phyloP scores from a whole-genome alignment of 2,329 filamentous ascomycete genomes.

The Phaeoacremonium minimum region DNA sequence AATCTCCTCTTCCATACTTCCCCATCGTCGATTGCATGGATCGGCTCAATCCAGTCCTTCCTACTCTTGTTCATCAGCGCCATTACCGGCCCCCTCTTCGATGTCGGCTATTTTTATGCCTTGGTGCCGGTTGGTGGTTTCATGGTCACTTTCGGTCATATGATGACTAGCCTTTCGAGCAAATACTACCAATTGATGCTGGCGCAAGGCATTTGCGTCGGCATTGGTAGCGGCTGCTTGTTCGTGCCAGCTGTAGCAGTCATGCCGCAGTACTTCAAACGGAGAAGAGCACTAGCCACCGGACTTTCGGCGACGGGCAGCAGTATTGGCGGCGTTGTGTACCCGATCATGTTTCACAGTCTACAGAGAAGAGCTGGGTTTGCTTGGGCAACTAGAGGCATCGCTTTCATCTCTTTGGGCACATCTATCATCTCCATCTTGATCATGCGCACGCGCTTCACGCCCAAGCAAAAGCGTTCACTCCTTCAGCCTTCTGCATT shows the following conservation, averaged over 20 bases:
- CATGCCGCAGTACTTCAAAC: constrained; percentile 33
- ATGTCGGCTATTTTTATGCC: constrained; percentile 32
- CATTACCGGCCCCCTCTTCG: constrained; percentile 34
- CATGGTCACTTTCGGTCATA: constrained; percentile 32
- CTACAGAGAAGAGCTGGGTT: neutral
- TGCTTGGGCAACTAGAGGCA: neutral
- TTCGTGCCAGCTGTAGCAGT: constrained; percentile 30
- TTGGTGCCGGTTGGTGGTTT: constrained; percentile 28
- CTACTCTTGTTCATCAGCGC: constrained; percentile 34
- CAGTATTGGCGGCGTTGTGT: constrained; percentile 15
- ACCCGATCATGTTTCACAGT: constrained; percentile 1
- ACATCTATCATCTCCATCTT: constrained; percentile 1
- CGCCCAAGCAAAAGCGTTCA: neutral
- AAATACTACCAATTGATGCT: constrained; percentile 37
- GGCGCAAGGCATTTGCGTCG: constrained; percentile 30
- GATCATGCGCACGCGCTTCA: neutral
- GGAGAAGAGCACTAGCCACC: constrained; percentile 21
- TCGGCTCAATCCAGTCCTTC: constrained; percentile 36
- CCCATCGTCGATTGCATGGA: constrained; percentile 37
- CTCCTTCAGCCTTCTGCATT: constrained; percentile 8
- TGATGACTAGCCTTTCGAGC: constrained; percentile 37
- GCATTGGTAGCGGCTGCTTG: constrained; percentile 28
- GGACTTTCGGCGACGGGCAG: constrained; percentile 25
- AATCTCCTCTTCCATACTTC: constrained; percentile 22
- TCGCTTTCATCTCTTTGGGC: neutral